Conservation (phyloP, 768 basidiomycete species). For the Leccinum aurantiacum region DNA sequence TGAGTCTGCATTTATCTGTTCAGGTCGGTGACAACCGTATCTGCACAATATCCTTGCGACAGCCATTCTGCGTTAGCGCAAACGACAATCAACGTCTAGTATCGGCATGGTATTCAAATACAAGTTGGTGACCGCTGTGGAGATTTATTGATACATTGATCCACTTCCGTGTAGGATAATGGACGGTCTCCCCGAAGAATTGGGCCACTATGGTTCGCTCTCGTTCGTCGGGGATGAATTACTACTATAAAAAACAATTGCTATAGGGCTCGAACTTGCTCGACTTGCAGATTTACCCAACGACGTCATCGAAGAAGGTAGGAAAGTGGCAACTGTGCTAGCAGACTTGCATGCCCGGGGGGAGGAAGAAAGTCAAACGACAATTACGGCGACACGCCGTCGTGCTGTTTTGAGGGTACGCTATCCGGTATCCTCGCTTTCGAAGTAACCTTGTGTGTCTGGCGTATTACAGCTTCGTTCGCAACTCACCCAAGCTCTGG, state of each 20-base stretch:
- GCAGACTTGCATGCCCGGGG: slow-evolving; percentile 54
- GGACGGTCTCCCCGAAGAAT: slow-evolving; percentile 63
- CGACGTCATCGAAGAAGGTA: slow-evolving; percentile 64
- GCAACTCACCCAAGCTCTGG: slow-evolving; percentile 70
- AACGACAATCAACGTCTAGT: slow-evolving; percentile 50
- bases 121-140: slow-evolving; percentile 45
- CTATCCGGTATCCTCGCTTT: background rate
- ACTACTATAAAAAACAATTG: background rate
- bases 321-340: slow-evolving; percentile 59
- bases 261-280: slow-evolving; percentile 84
- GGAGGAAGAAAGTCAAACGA: slow-evolving; percentile 62
- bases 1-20: slow-evolving; percentile 79
- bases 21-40: slow-evolving; percentile 47
- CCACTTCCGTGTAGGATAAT: slow-evolving; percentile 51
- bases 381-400: slow-evolving; percentile 56
- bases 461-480: slow-evolving; percentile 55
- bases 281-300: slow-evolving; percentile 81
- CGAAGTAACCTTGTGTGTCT: background rate
- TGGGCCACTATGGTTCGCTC: slow-evolving; percentile 69
- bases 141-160: background rate
- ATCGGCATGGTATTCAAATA: slow-evolving; percentile 47
- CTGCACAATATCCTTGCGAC: background rate
- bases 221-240: background rate
- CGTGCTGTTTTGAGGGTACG: slow-evolving; percentile 68
- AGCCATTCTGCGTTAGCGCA: slow-evolving; percentile 41